Percentiles rank a stretch among this genome's conserved stretches.
These are phyloP conservation scores for Schoenoplectus triqueter DNA, from an alignment of 202 grass and related monocot species.

Conservation along the genomic window DNA sequence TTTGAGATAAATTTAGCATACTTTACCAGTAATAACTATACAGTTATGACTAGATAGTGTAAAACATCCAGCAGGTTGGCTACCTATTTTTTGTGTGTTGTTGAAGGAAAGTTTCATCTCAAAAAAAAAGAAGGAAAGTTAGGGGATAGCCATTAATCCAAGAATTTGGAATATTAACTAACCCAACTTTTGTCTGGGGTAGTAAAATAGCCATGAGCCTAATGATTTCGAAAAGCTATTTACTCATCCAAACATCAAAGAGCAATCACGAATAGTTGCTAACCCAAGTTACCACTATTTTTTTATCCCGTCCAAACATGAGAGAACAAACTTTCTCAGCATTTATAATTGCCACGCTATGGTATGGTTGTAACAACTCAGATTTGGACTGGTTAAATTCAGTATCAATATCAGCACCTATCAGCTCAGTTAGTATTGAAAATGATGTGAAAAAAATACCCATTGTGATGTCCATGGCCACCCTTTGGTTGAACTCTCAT, in stretches of 20 bases:
- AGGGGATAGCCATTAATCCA: no score
- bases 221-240: no score
- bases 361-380: not conserved
- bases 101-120: no score
- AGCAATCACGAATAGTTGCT: no score
- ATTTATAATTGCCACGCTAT: not conserved
- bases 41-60: not conserved
- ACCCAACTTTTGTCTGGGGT: no score
- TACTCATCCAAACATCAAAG: no score
- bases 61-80: not conserved
- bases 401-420: not conserved
- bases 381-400: not conserved
- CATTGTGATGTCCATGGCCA: constrained; percentile 89
- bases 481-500: constrained; percentile 83
- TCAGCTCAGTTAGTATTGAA: not conserved
- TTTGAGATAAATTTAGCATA: not conserved
- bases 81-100: not conserved
- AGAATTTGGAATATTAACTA: no score
- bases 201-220: no score
- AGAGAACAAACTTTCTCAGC: not conserved
- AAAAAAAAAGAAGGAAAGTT: no score
- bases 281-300: no score
- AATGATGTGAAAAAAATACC: constrained; percentile 52
- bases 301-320: no score
- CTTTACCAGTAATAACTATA: not conserved